phyloP scores from a whole-genome alignment of 129 eudicot genomes.

The Flaveria robusta region DNA sequence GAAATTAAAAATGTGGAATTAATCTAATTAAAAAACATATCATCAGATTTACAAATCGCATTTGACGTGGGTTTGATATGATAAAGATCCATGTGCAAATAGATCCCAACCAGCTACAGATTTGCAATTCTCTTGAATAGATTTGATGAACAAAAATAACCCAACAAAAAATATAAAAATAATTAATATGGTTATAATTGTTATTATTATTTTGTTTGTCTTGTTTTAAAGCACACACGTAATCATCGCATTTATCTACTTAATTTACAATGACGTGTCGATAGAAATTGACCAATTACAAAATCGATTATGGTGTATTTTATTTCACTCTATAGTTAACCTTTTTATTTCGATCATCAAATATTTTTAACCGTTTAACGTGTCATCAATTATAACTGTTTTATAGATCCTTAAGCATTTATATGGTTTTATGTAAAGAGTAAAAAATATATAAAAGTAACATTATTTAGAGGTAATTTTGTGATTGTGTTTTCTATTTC shows the following conservation, averaged over 20 bases:
- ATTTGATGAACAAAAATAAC: constrained; percentile 28
- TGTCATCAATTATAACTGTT: too few species aligned
- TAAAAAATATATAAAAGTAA: too few species aligned
- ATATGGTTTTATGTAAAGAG: too few species aligned
- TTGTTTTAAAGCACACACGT: too few species aligned
- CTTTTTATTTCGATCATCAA: too few species aligned
- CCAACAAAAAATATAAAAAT: not conserved
- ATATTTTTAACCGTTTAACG: too few species aligned
- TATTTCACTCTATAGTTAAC: not conserved
- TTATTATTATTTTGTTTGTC: not conserved
- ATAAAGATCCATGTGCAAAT: constrained; percentile 43
- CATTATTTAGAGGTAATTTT: too few species aligned
- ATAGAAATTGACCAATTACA: not conserved
- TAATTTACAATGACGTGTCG: not conserved
- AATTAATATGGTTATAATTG: not conserved
- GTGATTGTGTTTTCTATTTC: too few species aligned
- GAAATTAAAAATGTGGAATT: constrained; percentile 16
- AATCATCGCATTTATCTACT: not conserved
- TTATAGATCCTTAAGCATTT: too few species aligned
- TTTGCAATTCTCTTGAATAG: constrained; percentile 38
- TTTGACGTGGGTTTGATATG: constrained; percentile 47
- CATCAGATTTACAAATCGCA: constrained; percentile 41
- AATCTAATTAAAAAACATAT: constrained; percentile 38
- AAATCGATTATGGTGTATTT: not conserved
- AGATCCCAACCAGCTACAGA: constrained; percentile 44